Evolutionary conservation across 257 asterid species (phyloP).

Genomic region (Salvia miltiorrhiza): DNA sequence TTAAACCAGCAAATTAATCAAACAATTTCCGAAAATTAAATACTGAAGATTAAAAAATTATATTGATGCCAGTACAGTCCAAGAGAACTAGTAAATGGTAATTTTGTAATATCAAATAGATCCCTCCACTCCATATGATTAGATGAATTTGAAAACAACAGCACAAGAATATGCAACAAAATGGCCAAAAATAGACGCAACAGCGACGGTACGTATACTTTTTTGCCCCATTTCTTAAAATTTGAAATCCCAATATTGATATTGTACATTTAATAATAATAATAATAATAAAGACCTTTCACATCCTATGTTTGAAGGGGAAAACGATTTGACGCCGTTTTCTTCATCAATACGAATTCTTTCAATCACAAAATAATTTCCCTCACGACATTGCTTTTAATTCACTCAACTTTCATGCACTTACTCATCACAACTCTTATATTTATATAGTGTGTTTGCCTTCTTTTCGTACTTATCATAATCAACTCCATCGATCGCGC

Average conservation of each 20-base stretch:
- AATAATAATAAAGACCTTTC: neutral
- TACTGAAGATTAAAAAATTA: too few relatives aligned
- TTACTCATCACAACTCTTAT: neutral
- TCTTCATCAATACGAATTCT: constrained; percentile 13
- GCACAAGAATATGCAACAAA: neutral
- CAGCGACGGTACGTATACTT: neutral
- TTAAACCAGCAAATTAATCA: too few relatives aligned
- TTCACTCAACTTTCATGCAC: constrained; percentile 24
- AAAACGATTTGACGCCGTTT: constrained; percentile 20
- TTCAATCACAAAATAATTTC: neutral
- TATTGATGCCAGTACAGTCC: too few relatives aligned
- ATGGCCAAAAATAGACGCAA: neutral
- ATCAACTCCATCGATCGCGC: neutral
- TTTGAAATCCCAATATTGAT: too few relatives aligned
- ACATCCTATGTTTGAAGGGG: neutral
- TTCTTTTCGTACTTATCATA: neutral
- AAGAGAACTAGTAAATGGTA: too few relatives aligned
- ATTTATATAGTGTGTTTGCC: neutral
- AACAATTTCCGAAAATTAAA: too few relatives aligned
- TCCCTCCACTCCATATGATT: too few relatives aligned
- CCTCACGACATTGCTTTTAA: constrained; percentile 32
- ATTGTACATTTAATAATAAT: too few relatives aligned
- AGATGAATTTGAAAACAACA: neutral
- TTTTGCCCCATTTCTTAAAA: neutral
- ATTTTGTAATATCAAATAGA: too few relatives aligned